Evolutionary conservation across 139 green algal species (phyloP).

Genomic region (Chlamydomonas asymmetrica): DNA sequence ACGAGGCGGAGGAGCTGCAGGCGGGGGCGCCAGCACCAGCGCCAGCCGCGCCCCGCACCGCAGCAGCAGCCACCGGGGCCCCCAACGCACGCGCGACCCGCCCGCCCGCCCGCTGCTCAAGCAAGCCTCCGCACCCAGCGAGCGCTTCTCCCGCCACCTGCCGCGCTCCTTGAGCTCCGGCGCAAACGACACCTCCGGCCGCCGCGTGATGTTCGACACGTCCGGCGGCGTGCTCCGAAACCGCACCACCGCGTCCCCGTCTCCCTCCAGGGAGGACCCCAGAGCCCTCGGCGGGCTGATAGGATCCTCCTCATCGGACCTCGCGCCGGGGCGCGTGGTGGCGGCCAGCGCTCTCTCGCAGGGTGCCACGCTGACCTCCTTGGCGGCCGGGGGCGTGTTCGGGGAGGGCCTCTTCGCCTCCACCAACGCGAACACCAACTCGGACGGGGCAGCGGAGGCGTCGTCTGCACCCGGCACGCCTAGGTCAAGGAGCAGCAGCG

Average conservation of each 20-base stretch:
- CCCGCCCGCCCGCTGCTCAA: too few relatives aligned
- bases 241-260: too few relatives aligned
- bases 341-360: background rate
- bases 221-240: too few relatives aligned
- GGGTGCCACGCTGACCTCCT: conserved; percentile 6
- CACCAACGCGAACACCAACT: background rate
- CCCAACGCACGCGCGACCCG: too few relatives aligned
- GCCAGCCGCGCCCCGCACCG: too few relatives aligned
- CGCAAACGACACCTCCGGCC: background rate
- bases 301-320: background rate
- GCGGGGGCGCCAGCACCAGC: too few relatives aligned
- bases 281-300: background rate
- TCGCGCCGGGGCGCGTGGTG: background rate
- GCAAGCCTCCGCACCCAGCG: too few relatives aligned
- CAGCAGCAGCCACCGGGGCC: too few relatives aligned
- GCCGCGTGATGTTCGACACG: conserved; percentile 19
- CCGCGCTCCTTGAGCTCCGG: too few relatives aligned
- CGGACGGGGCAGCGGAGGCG: background rate
- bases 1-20: too few relatives aligned
- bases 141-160: too few relatives aligned
- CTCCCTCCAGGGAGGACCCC: background rate
- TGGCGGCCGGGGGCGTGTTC: conserved; percentile 15
- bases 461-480: background rate
- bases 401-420: conserved; percentile 18
- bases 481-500: too few relatives aligned